A percentile compares a stretch with the other conserved stretches of the same genome.
Conservation (phyloP, 202 grass and related monocot genomes). For the Setaria italica region DNA sequence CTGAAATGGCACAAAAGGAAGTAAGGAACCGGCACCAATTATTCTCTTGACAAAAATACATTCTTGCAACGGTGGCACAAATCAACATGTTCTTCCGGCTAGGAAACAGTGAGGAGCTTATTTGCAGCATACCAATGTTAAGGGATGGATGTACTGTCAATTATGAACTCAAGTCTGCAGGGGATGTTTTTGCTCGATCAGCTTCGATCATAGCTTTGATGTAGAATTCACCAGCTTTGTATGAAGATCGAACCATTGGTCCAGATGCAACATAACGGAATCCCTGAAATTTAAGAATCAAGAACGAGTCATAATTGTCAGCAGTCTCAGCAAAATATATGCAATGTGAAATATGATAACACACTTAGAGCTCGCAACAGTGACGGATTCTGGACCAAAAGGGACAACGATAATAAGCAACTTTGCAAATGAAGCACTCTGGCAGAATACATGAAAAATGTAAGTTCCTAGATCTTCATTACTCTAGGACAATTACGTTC, state of each 20-base stretch:
- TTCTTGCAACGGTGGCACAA: constrained; percentile 1
- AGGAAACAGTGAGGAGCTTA: constrained; percentile 20
- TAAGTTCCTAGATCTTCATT: not conserved
- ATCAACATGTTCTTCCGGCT: constrained; percentile 9
- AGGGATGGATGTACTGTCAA: not conserved
- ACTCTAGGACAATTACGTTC: not conserved
- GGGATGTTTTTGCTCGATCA: constrained; percentile 57
- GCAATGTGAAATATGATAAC: not conserved
- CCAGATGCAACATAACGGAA: constrained; percentile 97
- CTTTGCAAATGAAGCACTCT: not conserved
- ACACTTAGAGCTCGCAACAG: not conserved
- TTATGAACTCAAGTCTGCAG: constrained; percentile 42
- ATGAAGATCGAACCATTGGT: constrained; percentile 93
- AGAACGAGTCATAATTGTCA: not conserved
- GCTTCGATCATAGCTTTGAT: constrained; percentile 98
- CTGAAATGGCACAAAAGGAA: not conserved
- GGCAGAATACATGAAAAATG: not conserved
- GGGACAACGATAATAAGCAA: not conserved
- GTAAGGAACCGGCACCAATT: not conserved
- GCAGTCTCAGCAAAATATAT: constrained; percentile 4
- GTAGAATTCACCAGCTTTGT: constrained; percentile 97
- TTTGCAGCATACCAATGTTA: constrained; percentile 48
- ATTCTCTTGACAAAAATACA: not conserved
- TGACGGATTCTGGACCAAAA: not conserved
- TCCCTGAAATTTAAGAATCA: constrained; percentile 58